Evolutionary conservation across 805 yeast species (phyloP).

Genomic region (Saccharomycopsis sp.): DNA sequence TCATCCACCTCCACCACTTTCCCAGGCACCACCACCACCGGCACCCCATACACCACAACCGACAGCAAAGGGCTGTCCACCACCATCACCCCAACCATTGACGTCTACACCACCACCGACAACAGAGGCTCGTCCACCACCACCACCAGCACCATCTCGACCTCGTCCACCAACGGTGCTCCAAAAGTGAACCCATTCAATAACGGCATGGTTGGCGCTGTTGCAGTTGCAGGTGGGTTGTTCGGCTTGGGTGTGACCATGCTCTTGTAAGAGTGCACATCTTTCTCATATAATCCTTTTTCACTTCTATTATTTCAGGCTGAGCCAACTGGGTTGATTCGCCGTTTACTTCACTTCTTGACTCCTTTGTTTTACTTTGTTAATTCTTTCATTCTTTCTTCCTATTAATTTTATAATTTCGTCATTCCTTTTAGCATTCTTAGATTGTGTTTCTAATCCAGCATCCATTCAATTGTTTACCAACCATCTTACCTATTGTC

Average conservation of each 20-base stretch:
- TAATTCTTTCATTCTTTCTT: no score
- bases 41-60: conserved; percentile 12
- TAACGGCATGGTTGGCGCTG: conserved; percentile 3
- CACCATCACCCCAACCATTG: conserved; percentile 30
- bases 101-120: conserved; percentile 25
- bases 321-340: neutral
- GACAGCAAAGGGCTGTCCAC: conserved; percentile 9
- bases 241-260: conserved; percentile 14
- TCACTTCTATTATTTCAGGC: neutral
- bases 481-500: no score
- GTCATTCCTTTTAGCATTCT: no score
- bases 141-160: conserved; percentile 12
- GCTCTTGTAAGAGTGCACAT: conserved; percentile 5
- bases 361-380: no score
- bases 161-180: conserved; percentile 12
- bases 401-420: no score
- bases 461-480: no score
- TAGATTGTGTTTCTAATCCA: no score
- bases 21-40: conserved; percentile 19
- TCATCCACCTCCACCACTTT: conserved; percentile 12
- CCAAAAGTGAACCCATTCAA: neutral
- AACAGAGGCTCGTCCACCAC: conserved; percentile 13
- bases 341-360: no score
- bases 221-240: conserved; percentile 14
- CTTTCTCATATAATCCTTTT: neutral